Evolutionary conservation across 2,329 filamentous ascomycete genomes (phyloP), one percentile per base, ranked within the genome.

Genomic region (Alternaria sp.): DNA sequence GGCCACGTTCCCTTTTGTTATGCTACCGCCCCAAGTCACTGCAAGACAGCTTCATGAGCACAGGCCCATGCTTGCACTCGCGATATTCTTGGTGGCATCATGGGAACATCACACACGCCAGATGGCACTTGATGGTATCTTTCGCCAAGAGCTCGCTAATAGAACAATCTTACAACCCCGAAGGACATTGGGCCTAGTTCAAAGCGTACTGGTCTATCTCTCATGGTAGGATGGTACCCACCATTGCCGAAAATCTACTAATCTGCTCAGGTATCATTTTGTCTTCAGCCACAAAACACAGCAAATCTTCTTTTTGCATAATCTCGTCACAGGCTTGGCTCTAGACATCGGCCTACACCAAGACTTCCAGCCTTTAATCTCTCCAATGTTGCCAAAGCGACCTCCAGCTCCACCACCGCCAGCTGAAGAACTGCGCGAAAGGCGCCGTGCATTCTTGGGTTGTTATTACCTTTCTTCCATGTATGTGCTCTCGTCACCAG

Each of bases 281-380:
- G 66, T 77, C 0, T 78, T 78, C 41, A 77, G 73, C 47, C 76
- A 78, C 59, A 77, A 78, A 49, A 78, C 76, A 8, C 75, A 79
- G 55, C 75, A 76, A 41, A 76, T 73, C 15, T 76, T 75, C 47
- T 75, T 75, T 20, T 57, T 79, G 3, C 71, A 78, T 23, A 75
- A 78, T 37, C 64, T 78, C 12, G 71, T 75, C 3, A 68, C 75
- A 59, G 75, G 75, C 0, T 58, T 79, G 20, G 72, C 76, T 7
- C 64, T 78, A 26, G 77, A 79, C 21, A 72, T 78, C 15, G 75
- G 72, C 6, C 65, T 79, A 0, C 72, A 78, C 49, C 65, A 59
- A 55, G 59, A 68, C 10, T 68, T 61, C 18, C 69, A 71, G 23
- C 61, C 65, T 8, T 28, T 75, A 2, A 61, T 69, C 20, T 63